These are phyloP conservation scores for Dactylellina sp. DNA, from an alignment of 2,329 filamentous ascomycete species.

Conservation along the genomic window DNA sequence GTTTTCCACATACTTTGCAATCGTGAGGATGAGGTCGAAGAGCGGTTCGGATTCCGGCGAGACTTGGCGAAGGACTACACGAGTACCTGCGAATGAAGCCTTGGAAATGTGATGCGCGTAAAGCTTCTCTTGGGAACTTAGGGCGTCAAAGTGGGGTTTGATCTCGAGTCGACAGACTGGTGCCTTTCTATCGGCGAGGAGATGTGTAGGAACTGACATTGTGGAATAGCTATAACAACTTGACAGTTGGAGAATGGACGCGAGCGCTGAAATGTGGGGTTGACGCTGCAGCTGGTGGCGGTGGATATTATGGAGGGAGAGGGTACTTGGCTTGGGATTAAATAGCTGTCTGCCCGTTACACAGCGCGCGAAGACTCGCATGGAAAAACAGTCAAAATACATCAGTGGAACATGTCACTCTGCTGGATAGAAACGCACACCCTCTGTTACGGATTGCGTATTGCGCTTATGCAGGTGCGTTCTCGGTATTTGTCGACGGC, in stretches of 20 bases:
- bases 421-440: too few relatives aligned
- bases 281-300: not conserved
- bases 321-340: constrained; percentile 37
- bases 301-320: constrained; percentile 8
- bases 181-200: constrained; percentile 90
- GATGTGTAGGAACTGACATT: constrained; percentile 42
- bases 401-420: too few relatives aligned
- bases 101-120: constrained; percentile 88
- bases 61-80: constrained; percentile 82
- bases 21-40: constrained; percentile 81
- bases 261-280: constrained; percentile 5
- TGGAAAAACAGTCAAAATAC: too few relatives aligned
- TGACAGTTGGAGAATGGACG: not conserved
- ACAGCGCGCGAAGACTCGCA: constrained; percentile 46
- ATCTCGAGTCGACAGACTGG: constrained; percentile 88
- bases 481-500: constrained; percentile 29
- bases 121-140: constrained; percentile 81
- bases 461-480: constrained; percentile 14
- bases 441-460: constrained; percentile 2
- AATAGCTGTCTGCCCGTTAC: constrained; percentile 33
- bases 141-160: constrained; percentile 87
- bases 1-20: constrained; percentile 75
- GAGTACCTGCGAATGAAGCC: constrained; percentile 79
- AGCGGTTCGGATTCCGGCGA: constrained; percentile 84
- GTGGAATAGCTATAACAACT: constrained; percentile 15